These are phyloP conservation scores for Kandelia obovata DNA, from an alignment of 345 rosid species.

Conservation along the genomic window DNA sequence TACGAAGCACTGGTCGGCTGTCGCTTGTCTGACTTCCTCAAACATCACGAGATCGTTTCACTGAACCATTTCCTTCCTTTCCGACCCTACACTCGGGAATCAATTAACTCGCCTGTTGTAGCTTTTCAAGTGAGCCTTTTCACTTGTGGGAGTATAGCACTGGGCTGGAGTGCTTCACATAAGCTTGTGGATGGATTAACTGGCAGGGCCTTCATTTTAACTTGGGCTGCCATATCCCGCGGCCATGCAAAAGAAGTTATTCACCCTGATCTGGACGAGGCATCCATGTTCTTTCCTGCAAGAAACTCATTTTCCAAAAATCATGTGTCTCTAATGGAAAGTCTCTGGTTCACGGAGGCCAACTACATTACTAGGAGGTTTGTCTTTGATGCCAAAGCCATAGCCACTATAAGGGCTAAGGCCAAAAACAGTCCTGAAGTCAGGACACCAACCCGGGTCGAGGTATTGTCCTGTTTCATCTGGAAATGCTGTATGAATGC, in stretches of 20 bases:
- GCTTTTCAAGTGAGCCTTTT: constrained; percentile 15
- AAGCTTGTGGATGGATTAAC: constrained; percentile 19
- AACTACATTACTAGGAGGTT: constrained; percentile 18
- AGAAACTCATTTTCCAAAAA: constrained; percentile 8
- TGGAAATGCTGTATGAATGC: constrained; percentile 26
- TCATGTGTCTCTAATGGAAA: constrained; percentile 18
- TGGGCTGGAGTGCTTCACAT: constrained; percentile 11
- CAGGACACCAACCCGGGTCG: constrained; percentile 7
- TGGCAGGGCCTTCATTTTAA: background rate
- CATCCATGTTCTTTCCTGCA: constrained; percentile 15
- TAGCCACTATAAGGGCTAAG: constrained; percentile 1
- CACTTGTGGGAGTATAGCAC: constrained; percentile 17
- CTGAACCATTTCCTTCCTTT: constrained; percentile 18
- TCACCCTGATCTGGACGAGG: constrained; percentile 4
- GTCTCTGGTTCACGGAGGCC: constrained; percentile 18
- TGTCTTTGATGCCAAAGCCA: constrained; percentile 13
- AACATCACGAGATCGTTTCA: constrained; percentile 5
- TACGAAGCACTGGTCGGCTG: constrained; percentile 2
- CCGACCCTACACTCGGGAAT: constrained; percentile 14
- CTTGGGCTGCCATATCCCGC: constrained; percentile 15
- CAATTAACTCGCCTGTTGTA: background rate
- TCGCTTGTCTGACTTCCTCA: constrained; percentile 17
- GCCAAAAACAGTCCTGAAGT: background rate
- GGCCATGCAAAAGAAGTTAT: background rate
- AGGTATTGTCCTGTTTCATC: constrained; percentile 22